A percentile compares a stretch with the other conserved stretches of the same genome.
Evolutionary conservation across 176 grass and related monocot species (phyloP).

Genomic region (Rhynchospora tenuis): DNA sequence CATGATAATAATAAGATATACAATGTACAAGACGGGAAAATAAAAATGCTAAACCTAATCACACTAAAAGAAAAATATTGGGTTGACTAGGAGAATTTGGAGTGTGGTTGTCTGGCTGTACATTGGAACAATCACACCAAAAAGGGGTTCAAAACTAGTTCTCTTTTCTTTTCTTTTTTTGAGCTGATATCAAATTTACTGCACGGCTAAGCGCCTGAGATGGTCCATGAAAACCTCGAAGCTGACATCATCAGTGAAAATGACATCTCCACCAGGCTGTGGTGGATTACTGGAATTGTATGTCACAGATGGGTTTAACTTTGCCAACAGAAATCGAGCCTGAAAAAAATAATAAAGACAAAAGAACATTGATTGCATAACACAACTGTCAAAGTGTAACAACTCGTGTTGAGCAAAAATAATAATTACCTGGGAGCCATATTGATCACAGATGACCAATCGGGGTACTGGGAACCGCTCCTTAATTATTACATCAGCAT

Average conservation of each 20-base stretch:
- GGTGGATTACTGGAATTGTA: conserved; percentile 67
- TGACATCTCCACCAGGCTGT: conserved; percentile 61
- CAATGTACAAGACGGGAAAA: background rate
- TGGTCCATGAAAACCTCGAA: conserved; percentile 93
- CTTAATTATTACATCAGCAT: conserved; percentile 68
- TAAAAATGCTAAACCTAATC: conserved; percentile 9
- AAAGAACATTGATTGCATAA: conserved; percentile 19
- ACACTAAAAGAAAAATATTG: background rate
- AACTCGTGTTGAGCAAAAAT: no score
- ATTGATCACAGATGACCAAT: conserved; percentile 86
- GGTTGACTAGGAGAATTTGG: background rate
- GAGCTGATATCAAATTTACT: conserved; percentile 29
- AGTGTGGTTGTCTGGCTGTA: conserved; percentile 8
- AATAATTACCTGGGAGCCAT: conserved; percentile 80
- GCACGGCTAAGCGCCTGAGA: conserved; percentile 74
- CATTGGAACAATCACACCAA: background rate
- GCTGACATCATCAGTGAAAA: conserved; percentile 97
- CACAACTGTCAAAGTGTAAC: background rate
- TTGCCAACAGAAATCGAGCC: conserved; percentile 87
- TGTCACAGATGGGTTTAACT: conserved; percentile 79
- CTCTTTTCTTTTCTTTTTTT: background rate
- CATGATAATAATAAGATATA: background rate
- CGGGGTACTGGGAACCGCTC: conserved; percentile 89
- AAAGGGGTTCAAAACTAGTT: background rate
- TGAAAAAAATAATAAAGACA: conserved; percentile 27